Conservation (phyloP, 352 stramenopile genomes). For the Phytophthora megakarya region DNA sequence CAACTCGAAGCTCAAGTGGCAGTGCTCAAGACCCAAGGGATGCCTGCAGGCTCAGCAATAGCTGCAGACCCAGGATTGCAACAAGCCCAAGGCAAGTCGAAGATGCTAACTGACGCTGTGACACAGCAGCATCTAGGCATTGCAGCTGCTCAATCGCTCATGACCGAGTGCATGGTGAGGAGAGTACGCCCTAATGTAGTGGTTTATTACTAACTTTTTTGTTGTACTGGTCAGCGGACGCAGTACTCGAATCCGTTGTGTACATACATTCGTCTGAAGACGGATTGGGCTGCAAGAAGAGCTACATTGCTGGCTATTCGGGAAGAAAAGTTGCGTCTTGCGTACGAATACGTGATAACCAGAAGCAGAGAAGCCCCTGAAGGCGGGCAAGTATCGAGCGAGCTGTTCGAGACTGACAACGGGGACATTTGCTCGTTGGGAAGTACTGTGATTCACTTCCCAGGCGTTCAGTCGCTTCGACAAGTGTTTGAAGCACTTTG, state of each 20-base stretch:
- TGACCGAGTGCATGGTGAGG: slow-evolving; percentile 24
- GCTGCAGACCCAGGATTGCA: slow-evolving; percentile 13
- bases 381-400: slow-evolving; percentile 14
- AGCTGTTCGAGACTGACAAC: slow-evolving; percentile 32
- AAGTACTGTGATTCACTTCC: slow-evolving; percentile 32
- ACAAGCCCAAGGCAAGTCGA: slow-evolving; percentile 11
- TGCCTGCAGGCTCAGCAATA: slow-evolving; percentile 6
- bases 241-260: slow-evolving; percentile 30
- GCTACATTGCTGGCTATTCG: slow-evolving; percentile 22
- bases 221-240: slow-evolving; percentile 5
- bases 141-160: slow-evolving; percentile 23
- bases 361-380: slow-evolving; percentile 17
- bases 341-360: slow-evolving; percentile 31
- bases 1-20: slow-evolving; percentile 22
- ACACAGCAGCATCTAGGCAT: slow-evolving; percentile 21
- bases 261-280: slow-evolving; percentile 27
- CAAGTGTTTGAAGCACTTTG: slow-evolving; percentile 43
- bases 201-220: neutral
- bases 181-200: neutral
- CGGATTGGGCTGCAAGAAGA: slow-evolving; percentile 17
- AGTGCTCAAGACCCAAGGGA: slow-evolving; percentile 19
- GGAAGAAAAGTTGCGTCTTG: slow-evolving; percentile 24
- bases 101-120: slow-evolving; percentile 1
- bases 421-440: slow-evolving; percentile 32
- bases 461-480: slow-evolving; percentile 36